Percentiles rank a stretch among this genome's conserved stretches.
phyloP scores from a whole-genome alignment of 371 early-diverging fungal genomes.

The Apophysomyces variabilis region DNA sequence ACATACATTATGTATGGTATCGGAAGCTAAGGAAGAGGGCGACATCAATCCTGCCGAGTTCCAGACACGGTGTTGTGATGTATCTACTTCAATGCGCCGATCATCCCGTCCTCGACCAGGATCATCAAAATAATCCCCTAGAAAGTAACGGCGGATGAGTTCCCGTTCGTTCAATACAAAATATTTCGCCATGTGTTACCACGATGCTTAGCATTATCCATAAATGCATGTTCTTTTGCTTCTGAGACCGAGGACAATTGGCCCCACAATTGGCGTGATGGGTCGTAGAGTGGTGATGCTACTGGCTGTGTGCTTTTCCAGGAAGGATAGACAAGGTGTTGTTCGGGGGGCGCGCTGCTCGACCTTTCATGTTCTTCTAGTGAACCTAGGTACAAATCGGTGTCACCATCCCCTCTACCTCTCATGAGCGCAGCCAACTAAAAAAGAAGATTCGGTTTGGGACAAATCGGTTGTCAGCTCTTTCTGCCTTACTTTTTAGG shows the following conservation, averaged over 20 bases:
- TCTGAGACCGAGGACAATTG: constrained; percentile 1
- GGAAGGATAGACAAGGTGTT: constrained; percentile 14
- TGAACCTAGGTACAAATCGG: constrained; percentile 20
- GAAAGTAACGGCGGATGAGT: background rate
- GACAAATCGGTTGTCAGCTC: background rate
- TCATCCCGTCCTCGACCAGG: constrained; percentile 7
- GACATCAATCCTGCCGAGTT: constrained; percentile 8
- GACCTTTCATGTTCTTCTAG: constrained; percentile 19
- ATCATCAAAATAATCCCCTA: constrained; percentile 8
- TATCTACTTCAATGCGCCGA: constrained; percentile 3
- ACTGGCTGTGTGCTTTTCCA: constrained; percentile 7
- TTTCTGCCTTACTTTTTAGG: background rate
- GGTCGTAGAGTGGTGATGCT: constrained; percentile 16
- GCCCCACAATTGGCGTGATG: constrained; percentile 13
- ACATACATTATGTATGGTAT: background rate
- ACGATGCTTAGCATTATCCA: background rate
- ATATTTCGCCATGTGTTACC: background rate
- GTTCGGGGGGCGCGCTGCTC: constrained; percentile 28
- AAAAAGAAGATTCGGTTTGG: background rate
- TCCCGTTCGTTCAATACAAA: background rate
- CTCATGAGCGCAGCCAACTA: constrained; percentile 32
- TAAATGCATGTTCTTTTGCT: constrained; percentile 2
- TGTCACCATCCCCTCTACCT: constrained; percentile 24
- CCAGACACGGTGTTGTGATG: constrained; percentile 6
- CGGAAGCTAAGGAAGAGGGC: background rate